Evolutionary conservation across 2,329 filamentous ascomycete species (phyloP).

Genomic region (Calcarisporium arbuscula): DNA sequence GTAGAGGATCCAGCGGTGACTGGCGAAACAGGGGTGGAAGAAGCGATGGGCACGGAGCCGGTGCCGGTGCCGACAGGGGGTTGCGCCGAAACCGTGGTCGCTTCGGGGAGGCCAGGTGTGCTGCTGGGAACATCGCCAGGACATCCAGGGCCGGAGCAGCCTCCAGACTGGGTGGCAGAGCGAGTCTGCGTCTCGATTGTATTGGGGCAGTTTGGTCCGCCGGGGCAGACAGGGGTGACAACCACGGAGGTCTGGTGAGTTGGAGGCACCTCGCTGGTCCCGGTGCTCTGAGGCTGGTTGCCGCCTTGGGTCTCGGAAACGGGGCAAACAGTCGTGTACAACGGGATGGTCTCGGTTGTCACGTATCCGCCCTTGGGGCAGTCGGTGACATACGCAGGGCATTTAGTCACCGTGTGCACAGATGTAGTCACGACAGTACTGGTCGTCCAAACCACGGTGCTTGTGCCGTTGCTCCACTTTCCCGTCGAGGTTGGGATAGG

Average conservation of each 20-base stretch:
- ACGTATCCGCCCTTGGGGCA: constrained; percentile 29
- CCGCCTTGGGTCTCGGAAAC: constrained; percentile 14
- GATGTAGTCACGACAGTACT: constrained; percentile 34
- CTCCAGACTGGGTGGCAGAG: constrained; percentile 14
- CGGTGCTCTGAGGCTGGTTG: constrained; percentile 6
- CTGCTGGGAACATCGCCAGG: constrained; percentile 7
- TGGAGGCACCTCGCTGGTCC: constrained; percentile 5
- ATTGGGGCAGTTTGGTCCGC: constrained; percentile 3
- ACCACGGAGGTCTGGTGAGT: constrained; percentile 4
- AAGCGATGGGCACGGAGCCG: constrained; percentile 14
- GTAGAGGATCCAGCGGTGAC: constrained; percentile 41
- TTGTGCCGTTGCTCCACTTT: no score
- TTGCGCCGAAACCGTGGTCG: no score
- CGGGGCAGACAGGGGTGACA: not conserved
- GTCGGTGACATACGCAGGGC: constrained; percentile 36
- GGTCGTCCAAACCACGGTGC: no score
- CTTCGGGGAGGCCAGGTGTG: constrained; percentile 3
- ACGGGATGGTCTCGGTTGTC: constrained; percentile 32
- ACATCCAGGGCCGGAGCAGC: constrained; percentile 18
- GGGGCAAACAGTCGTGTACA: constrained; percentile 41
- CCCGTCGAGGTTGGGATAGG: no score
- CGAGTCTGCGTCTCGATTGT: constrained; percentile 13
- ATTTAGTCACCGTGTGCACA: constrained; percentile 50
- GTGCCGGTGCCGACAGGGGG: constrained; percentile 9
- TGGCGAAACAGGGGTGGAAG: constrained; percentile 23